Conservation (phyloP, 805 yeast species). For the Sugiyamaella marilandica region DNA sequence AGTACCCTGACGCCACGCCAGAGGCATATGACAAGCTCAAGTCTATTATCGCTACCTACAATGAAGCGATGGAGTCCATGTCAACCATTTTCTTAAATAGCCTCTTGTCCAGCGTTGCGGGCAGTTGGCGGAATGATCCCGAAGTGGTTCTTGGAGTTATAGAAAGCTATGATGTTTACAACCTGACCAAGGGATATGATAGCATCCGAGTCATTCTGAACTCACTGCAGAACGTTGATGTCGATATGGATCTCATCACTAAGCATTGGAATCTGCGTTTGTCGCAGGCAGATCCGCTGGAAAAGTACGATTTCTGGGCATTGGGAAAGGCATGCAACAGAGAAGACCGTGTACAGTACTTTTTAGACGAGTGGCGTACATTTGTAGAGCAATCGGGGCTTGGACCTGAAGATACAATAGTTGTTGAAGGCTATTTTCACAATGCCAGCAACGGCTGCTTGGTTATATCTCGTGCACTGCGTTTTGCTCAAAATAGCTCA, state of each 20-base stretch:
- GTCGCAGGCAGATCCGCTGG: conserved; percentile 9
- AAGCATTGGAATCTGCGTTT: conserved; percentile 44
- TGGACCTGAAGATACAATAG: not conserved
- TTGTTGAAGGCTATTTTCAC: not conserved
- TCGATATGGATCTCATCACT: conserved; percentile 50
- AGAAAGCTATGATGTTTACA: conserved; percentile 52
- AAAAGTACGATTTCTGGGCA: conserved; percentile 20
- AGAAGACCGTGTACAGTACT: conserved; percentile 7
- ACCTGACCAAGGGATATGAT: conserved; percentile 59
- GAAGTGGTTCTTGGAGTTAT: conserved; percentile 60
- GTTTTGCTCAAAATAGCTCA: not conserved
- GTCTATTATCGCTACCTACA: conserved; percentile 51
- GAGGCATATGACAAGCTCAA: conserved; percentile 57
- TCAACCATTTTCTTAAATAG: conserved; percentile 77
- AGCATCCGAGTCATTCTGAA: conserved; percentile 69
- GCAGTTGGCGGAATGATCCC: conserved; percentile 59
- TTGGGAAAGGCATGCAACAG: conserved; percentile 22
- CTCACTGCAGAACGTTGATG: conserved; percentile 61
- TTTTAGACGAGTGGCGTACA: conserved; percentile 9
- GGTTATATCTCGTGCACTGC: not conserved
- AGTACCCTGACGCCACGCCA: conserved; percentile 45
- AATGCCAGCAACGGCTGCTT: not conserved
- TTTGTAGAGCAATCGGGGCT: not conserved
- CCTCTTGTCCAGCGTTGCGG: conserved; percentile 52
- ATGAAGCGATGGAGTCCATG: conserved; percentile 56